These are phyloP conservation scores for Sporobolomyces roseus DNA, from an alignment of 768 basidiomycete genomes.

Conservation along the genomic window DNA sequence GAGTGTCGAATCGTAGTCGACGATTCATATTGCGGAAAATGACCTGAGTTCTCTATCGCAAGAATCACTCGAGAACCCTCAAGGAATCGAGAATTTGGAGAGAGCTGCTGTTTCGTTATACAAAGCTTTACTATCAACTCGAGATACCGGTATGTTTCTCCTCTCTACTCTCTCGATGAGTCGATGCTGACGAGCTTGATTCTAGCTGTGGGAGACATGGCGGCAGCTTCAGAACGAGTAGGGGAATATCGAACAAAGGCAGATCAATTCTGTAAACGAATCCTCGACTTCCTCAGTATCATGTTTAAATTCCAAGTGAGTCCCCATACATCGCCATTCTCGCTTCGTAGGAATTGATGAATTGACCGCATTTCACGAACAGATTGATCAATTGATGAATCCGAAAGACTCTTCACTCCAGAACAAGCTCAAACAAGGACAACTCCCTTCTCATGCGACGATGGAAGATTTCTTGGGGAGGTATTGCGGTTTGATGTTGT, in stretches of 20 bases:
- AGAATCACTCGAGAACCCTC: constrained; percentile 76
- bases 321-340: neutral
- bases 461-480: constrained; percentile 79
- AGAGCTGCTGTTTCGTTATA: constrained; percentile 81
- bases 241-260: constrained; percentile 88
- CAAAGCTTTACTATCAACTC: constrained; percentile 83
- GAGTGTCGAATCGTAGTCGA: constrained; percentile 59
- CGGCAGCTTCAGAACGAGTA: constrained; percentile 90
- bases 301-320: constrained; percentile 83
- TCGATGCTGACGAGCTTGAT: too few relatives aligned
- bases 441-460: constrained; percentile 59
- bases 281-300: constrained; percentile 82
- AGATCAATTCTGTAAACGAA: constrained; percentile 83
- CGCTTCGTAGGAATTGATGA: too few relatives aligned
- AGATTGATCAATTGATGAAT: constrained; percentile 50
- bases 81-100: constrained; percentile 73
- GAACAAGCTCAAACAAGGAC: neutral
- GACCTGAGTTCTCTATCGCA: constrained; percentile 74
- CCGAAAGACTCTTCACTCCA: constrained; percentile 13
- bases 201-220: constrained; percentile 68
- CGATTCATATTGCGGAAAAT: constrained; percentile 82
- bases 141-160: constrained; percentile 67
- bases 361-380: neutral
- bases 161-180: neutral
- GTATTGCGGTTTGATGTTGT: constrained; percentile 84